These are phyloP conservation scores for Paramecium pentaurelia DNA, from an alignment of 73 alveolate species.

Conservation along the genomic window DNA sequence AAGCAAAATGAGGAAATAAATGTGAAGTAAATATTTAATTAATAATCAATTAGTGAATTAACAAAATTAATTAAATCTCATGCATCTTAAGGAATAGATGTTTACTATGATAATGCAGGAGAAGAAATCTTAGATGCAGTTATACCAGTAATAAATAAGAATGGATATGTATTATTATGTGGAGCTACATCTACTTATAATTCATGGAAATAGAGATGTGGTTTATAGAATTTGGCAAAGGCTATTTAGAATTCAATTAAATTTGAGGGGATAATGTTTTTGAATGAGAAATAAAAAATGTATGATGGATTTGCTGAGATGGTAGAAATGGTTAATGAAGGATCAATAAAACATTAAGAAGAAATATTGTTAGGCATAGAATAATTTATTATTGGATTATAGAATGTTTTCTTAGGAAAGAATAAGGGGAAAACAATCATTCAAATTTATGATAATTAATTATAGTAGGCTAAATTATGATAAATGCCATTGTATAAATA, in stretches of 20 bases:
- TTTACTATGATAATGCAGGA: conserved; percentile 53
- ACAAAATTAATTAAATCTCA: conserved; percentile 11
- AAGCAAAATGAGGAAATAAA: conserved; percentile 26
- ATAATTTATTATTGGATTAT: conserved; percentile 36
- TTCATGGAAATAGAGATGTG: conserved; percentile 47
- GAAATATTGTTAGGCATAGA: conserved; percentile 57
- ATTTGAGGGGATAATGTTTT: neutral
- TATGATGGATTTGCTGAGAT: neutral
- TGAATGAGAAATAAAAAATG: neutral
- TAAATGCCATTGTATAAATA: neutral
- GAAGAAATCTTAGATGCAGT: conserved; percentile 54
- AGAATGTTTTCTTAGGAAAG: conserved; percentile 64
- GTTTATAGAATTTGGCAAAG: neutral
- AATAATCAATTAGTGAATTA: neutral
- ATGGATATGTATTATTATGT: conserved; percentile 38
- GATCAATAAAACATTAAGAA: conserved; percentile 53
- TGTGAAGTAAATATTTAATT: neutral
- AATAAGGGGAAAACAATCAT: conserved; percentile 66
- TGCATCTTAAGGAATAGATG: conserved; percentile 50
- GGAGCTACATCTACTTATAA: conserved; percentile 60
- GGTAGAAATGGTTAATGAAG: neutral
- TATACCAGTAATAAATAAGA: neutral
- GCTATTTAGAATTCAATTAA: no score
- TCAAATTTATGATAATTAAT: neutral
- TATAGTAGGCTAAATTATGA: neutral